phyloP scores from a whole-genome alignment of 2,329 filamentous ascomycete genomes.

The Ophiostoma tasmaniense region DNA sequence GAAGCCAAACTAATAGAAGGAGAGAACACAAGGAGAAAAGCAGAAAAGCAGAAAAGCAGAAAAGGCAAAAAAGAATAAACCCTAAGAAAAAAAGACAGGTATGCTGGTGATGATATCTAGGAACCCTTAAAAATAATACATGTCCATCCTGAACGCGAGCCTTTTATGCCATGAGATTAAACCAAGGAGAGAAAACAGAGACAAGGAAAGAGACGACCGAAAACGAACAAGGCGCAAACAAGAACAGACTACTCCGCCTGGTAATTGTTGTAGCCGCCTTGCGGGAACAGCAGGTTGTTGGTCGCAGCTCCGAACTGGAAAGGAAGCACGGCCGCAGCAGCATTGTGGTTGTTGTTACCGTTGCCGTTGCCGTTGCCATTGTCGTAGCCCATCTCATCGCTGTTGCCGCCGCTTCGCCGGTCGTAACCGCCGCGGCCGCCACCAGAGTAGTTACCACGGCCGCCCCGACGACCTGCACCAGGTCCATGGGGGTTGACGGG shows the following conservation, averaged over 20 bases:
- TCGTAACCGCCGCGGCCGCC: constrained; percentile 20
- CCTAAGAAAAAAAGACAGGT: neutral
- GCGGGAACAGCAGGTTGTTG: neutral
- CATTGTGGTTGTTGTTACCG: constrained; percentile 19
- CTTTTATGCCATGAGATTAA: neutral
- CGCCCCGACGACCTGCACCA: constrained; percentile 19
- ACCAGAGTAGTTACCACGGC: constrained; percentile 15
- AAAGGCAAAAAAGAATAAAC: neutral
- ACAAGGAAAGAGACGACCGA: neutral
- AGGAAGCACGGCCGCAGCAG: constrained; percentile 28
- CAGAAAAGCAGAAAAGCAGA: neutral
- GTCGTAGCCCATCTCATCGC: constrained; percentile 15
- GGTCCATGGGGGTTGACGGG: constrained; percentile 12
- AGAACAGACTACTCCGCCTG: neutral
- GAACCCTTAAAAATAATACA: neutral
- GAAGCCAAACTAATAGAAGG: neutral
- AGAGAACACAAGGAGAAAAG: neutral
- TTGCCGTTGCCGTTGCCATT: constrained; percentile 24
- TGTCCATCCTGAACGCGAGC: neutral
- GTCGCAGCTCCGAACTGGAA: constrained; percentile 24
- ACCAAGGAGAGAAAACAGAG: neutral
- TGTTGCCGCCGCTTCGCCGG: constrained; percentile 23
- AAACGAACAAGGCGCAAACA: neutral
- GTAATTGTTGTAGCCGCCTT: neutral
- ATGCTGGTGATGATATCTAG: neutral